These are phyloP conservation scores for Leccinum laetum DNA, from an alignment of 1,284 basidiomycete genomes.

Conservation along the genomic window DNA sequence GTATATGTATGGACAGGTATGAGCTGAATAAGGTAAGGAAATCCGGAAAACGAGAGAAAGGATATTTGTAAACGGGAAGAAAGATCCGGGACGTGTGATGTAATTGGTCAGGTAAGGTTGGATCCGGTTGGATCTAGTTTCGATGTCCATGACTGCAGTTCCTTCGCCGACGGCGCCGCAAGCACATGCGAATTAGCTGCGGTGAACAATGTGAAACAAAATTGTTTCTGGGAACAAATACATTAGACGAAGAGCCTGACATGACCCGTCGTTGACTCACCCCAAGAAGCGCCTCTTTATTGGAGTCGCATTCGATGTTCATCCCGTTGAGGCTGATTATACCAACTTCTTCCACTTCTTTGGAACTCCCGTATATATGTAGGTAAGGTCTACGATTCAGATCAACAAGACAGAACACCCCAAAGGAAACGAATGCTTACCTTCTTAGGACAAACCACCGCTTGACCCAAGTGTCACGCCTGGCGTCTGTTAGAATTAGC, in stretches of 20 bases:
- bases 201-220: constrained; percentile 87
- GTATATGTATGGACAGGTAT: constrained; percentile 27
- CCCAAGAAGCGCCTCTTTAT: constrained; percentile 84
- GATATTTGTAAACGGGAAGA: constrained; percentile 5
- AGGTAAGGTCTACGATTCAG: constrained; percentile 74
- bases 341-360: constrained; percentile 82
- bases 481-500: constrained; percentile 77
- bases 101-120: constrained; percentile 34
- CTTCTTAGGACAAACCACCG: constrained; percentile 89
- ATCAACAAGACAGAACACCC: neutral
- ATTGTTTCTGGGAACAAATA: constrained; percentile 60
- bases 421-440: constrained; percentile 40
- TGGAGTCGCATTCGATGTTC: constrained; percentile 84
- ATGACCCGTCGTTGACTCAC: constrained; percentile 46
- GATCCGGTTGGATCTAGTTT: constrained; percentile 79
- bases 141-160: constrained; percentile 80
- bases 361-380: constrained; percentile 80
- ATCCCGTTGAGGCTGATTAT: constrained; percentile 86
- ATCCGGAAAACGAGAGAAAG: constrained; percentile 1
- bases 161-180: constrained; percentile 76
- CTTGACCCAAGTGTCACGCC: constrained; percentile 78
- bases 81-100: neutral
- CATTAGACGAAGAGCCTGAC: constrained; percentile 11
- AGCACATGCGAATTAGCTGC: constrained; percentile 89
- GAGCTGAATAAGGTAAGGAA: constrained; percentile 23